Percentiles rank a stretch among this genome's conserved stretches.
Conservation (phyloP, 2,329 filamentous ascomycete genomes). For the Chaetomium strumarium region DNA sequence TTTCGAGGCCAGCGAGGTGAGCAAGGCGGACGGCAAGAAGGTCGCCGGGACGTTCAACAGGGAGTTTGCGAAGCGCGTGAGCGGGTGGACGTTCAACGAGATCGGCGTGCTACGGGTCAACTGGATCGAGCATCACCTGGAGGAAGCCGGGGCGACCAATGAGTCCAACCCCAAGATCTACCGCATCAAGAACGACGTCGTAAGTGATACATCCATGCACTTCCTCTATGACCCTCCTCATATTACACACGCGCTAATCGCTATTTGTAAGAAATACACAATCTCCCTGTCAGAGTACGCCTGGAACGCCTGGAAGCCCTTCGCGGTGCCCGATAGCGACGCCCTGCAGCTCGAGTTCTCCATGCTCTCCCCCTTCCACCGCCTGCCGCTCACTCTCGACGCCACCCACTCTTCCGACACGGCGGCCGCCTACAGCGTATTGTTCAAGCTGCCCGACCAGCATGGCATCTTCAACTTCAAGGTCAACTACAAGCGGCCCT, state of each 20-base stretch:
- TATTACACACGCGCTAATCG: conserved; percentile 26
- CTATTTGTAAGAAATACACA: conserved; percentile 62
- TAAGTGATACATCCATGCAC: no score
- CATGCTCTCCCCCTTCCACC: conserved; percentile 98
- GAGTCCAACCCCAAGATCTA: conserved; percentile 81
- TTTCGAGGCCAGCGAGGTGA: conserved; percentile 70
- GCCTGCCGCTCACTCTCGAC: conserved; percentile 60
- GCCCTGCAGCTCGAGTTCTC: conserved; percentile 90
- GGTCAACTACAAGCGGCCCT: conserved; percentile 94
- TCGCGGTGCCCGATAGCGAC: conserved; percentile 63
- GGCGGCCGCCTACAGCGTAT: conserved; percentile 65
- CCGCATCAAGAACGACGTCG: conserved; percentile 92
- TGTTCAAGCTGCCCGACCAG: conserved; percentile 86
- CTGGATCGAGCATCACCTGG: conserved; percentile 69
- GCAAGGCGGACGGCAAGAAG: conserved; percentile 47
- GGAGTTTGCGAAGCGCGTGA: conserved; percentile 76
- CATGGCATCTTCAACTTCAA: conserved; percentile 99
- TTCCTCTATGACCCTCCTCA: no score
- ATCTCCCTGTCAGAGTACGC: conserved; percentile 86
- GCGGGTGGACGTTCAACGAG: conserved; percentile 97
- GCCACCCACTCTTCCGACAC: conserved; percentile 50
- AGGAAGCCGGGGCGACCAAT: conserved; percentile 48
- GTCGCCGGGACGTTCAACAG: conserved; percentile 66
- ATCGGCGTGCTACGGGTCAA: conserved; percentile 82
- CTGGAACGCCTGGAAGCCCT: conserved; percentile 69